Evolutionary conservation across 305 asterid species (phyloP).

Genomic region (Fraxinus sp.): DNA sequence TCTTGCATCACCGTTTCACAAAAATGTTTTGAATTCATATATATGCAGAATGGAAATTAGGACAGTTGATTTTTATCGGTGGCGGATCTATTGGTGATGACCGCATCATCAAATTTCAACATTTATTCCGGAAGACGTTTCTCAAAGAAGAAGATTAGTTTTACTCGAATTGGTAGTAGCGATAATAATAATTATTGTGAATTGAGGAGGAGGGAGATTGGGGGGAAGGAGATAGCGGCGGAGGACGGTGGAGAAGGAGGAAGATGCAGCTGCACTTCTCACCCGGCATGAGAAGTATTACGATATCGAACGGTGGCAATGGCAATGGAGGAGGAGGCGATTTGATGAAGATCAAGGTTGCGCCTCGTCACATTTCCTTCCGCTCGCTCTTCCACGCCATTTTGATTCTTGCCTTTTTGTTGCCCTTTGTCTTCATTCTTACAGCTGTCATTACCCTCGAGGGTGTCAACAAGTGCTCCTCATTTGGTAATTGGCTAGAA

Average conservation of each 20-base stretch:
- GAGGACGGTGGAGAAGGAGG: conserved; percentile 37
- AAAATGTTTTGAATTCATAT: background rate
- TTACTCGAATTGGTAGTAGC: background rate
- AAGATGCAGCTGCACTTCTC: conserved; percentile 51
- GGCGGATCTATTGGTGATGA: background rate
- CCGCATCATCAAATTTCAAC: background rate
- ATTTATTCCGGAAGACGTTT: background rate
- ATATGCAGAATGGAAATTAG: background rate
- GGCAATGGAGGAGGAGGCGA: conserved; percentile 68
- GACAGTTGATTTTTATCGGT: background rate
- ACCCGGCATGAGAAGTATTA: conserved; percentile 27
- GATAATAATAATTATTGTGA: background rate
- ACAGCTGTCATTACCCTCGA: conserved; percentile 49
- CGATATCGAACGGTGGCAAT: conserved; percentile 45
- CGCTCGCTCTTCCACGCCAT: conserved; percentile 85
- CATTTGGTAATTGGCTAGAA: conserved; percentile 30
- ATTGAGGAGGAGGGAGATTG: background rate
- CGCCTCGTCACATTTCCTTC: conserved; percentile 81
- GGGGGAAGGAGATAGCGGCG: background rate
- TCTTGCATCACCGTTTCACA: background rate
- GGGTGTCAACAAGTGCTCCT: conserved; percentile 53
- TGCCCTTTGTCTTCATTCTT: conserved; percentile 45
- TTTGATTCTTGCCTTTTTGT: conserved; percentile 59
- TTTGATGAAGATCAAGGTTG: conserved; percentile 94
- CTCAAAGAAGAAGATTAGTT: background rate